These are phyloP conservation scores for Quercus robur DNA, from an alignment of 306 rosid genomes.

Conservation along the genomic window DNA sequence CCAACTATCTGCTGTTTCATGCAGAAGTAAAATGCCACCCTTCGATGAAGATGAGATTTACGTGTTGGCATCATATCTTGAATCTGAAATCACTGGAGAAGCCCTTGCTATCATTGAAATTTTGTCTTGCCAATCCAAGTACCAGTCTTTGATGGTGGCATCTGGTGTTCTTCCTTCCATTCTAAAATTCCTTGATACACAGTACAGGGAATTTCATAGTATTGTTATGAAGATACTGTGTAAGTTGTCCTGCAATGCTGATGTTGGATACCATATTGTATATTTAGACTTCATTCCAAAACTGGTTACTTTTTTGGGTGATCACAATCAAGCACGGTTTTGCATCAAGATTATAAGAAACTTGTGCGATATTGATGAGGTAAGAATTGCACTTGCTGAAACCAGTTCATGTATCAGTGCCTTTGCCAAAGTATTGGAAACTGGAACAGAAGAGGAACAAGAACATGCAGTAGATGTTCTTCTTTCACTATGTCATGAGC, in stretches of 20 bases:
- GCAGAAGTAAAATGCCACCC: constrained; percentile 10
- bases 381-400: constrained; percentile 17
- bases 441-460: constrained; percentile 10
- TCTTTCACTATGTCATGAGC: constrained; percentile 16
- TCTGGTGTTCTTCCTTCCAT: constrained; percentile 30
- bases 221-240: constrained; percentile 17
- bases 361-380: constrained; percentile 11
- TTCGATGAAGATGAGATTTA: constrained; percentile 13
- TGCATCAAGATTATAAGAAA: constrained; percentile 9
- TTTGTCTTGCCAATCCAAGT: constrained; percentile 5
- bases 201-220: background rate
- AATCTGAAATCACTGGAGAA: constrained; percentile 20
- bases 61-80: constrained; percentile 17
- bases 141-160: constrained; percentile 21
- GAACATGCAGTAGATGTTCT: constrained; percentile 17
- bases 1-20: background rate
- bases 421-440: constrained; percentile 14
- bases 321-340: background rate
- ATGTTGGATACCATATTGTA: constrained; percentile 8
- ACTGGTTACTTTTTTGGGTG: constrained; percentile 13
- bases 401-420: background rate
- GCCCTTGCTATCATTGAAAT: constrained; percentile 17
- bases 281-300: constrained; percentile 22
- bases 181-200: constrained; percentile 7
- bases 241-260: constrained; percentile 15